phyloP scores from a whole-genome alignment of 192 early-diverging fungal species.

The Backusella luteola region DNA sequence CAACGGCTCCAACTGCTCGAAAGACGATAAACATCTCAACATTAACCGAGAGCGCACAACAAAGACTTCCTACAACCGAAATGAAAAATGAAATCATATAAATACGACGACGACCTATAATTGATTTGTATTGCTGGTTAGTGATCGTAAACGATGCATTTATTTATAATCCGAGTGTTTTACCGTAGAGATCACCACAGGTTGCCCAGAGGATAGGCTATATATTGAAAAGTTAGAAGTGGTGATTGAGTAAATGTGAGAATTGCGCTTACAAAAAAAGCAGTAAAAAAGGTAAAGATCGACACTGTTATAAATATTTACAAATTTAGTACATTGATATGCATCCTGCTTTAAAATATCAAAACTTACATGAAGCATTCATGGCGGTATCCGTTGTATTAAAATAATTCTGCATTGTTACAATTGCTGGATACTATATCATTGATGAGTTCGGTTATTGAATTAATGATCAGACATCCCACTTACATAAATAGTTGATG shows the following conservation, averaged over 20 bases:
- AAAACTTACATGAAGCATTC: constrained; percentile 30
- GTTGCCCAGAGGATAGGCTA: constrained; percentile 31
- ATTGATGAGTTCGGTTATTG: not conserved
- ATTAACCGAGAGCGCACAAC: constrained; percentile 30
- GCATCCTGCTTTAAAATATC: too few relatives aligned
- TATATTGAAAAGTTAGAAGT: not conserved
- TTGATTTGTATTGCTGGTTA: not conserved
- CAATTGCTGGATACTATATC: constrained; percentile 24
- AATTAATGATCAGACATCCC: not conserved
- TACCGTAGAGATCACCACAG: constrained; percentile 27
- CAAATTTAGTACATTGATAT: not conserved
- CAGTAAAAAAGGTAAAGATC: constrained; percentile 31
- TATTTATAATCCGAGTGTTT: not conserved
- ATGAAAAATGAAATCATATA: constrained; percentile 33
- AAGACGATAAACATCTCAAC: constrained; percentile 29
- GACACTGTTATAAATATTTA: constrained; percentile 11
- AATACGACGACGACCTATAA: constrained; percentile 28
- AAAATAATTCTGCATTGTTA: constrained; percentile 23
- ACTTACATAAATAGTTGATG: constrained; percentile 30
- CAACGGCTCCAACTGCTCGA: constrained; percentile 27
- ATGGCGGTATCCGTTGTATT: constrained; percentile 25
- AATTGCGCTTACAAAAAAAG: constrained; percentile 27
- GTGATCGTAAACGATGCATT: not conserved
- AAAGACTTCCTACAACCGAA: constrained; percentile 19
- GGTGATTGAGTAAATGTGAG: not conserved